A percentile compares a stretch with the other conserved stretches of the same genome.
Conservation (phyloP, 257 asterid genomes). For the Nyctanthes arbortristis region DNA sequence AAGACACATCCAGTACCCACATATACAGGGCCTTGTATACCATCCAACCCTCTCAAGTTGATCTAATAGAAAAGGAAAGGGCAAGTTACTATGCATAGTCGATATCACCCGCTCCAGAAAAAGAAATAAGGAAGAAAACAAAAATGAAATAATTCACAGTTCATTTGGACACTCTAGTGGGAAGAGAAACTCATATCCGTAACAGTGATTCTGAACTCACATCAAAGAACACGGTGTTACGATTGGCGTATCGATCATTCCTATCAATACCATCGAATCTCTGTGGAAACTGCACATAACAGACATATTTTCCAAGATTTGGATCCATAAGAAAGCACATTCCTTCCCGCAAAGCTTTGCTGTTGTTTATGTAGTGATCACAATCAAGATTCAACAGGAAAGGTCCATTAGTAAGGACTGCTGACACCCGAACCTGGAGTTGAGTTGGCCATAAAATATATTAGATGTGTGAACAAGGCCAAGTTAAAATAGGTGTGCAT, state of each 20-base stretch:
- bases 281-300: constrained; percentile 97
- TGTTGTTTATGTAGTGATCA: constrained; percentile 96
- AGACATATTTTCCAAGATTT: constrained; percentile 91
- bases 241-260: constrained; percentile 93
- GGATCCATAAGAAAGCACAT: constrained; percentile 99
- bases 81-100: constrained; percentile 18
- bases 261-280: constrained; percentile 95
- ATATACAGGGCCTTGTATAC: constrained; percentile 96
- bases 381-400: constrained; percentile 98
- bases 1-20: constrained; percentile 99
- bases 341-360: constrained; percentile 96
- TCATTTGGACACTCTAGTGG: neutral
- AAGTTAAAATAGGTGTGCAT: neutral
- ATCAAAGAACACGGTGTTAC: constrained; percentile 97
- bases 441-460: constrained; percentile 16
- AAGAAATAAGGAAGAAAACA: neutral
- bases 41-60: constrained; percentile 95
- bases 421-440: constrained; percentile 92
- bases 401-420: constrained; percentile 97
- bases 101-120: constrained; percentile 14
- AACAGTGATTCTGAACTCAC: constrained; percentile 45
- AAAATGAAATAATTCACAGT: constrained; percentile 5
- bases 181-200: constrained; percentile 9
- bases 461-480: constrained; percentile 23
- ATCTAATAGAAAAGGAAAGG: constrained; percentile 47